These are phyloP conservation scores for Uronychia binucleata DNA, from an alignment of 73 alveolate genomes.

Conservation along the genomic window DNA sequence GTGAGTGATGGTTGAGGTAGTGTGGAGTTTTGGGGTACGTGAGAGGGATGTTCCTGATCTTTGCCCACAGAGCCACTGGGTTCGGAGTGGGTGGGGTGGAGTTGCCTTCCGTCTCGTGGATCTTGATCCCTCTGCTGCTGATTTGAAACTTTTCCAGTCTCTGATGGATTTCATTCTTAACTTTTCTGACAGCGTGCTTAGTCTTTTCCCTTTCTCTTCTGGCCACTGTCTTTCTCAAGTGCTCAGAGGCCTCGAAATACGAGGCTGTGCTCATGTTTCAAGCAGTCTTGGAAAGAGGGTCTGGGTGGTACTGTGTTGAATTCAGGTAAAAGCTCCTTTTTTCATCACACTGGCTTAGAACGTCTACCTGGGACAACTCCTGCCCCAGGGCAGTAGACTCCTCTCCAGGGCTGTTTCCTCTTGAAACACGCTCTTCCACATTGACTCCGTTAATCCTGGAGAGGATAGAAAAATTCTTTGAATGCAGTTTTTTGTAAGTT, in stretches of 20 bases:
- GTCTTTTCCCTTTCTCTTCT: neutral
- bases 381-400: no score
- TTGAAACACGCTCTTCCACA: neutral
- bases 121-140: neutral
- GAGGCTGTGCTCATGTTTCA: neutral
- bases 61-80: no score
- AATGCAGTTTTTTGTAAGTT: neutral
- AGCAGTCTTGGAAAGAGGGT: neutral
- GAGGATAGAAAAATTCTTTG: neutral
- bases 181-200: neutral
- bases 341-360: neutral
- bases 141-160: neutral
- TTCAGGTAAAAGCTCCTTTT: neutral
- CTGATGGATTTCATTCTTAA: neutral
- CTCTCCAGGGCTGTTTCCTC: neutral
- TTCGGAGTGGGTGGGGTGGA: neutral
- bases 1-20: no score
- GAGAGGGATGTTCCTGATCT: no score
- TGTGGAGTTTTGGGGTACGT: no score
- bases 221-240: neutral
- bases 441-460: neutral
- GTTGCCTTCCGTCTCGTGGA: neutral
- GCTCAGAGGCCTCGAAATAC: neutral
- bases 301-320: neutral
- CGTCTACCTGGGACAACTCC: neutral